phyloP scores from a whole-genome alignment of 495 filamentous ascomycete genomes.

The Durotheca rogersii region DNA sequence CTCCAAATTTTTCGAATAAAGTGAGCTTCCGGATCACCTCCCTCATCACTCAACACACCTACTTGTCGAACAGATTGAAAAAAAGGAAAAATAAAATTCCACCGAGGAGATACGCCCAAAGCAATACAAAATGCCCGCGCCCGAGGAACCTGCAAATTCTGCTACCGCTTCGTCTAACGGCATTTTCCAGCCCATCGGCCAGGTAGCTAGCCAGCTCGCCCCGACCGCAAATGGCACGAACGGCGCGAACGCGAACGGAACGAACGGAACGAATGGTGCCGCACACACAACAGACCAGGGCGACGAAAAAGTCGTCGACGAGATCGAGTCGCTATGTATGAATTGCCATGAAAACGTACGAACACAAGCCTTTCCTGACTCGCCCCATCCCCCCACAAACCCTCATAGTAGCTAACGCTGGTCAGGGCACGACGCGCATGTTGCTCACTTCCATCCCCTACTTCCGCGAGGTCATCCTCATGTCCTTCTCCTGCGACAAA shows the following conservation, averaged over 20 bases:
- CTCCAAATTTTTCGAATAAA: conserved; percentile 41
- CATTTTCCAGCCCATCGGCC: conserved; percentile 56
- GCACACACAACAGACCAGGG: conserved; percentile 44
- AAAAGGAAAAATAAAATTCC: too few relatives aligned
- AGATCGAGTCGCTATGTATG: conserved; percentile 56
- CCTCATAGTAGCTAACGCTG: conserved; percentile 5
- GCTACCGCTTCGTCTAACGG: conserved; percentile 33
- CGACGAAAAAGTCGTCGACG: conserved; percentile 60
- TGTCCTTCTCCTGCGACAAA: conserved; percentile 90
- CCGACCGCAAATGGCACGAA: conserved; percentile 35
- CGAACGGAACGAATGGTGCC: conserved; percentile 26
- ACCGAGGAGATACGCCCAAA: too few relatives aligned
- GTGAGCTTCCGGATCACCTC: conserved; percentile 1
- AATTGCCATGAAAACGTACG: conserved; percentile 75
- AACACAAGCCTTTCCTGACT: too few relatives aligned
- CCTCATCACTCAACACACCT: background rate
- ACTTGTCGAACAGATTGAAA: too few relatives aligned
- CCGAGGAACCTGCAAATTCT: conserved; percentile 13
- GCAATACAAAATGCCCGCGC: conserved; percentile 16
- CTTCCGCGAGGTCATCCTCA: conserved; percentile 95
- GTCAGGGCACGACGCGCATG: conserved; percentile 77
- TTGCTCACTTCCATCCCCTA: conserved; percentile 89
- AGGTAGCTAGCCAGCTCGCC: conserved; percentile 52
- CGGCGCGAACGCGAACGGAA: conserved; percentile 3
- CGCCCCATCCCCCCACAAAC: too few relatives aligned